phyloP scores from a whole-genome alignment of 176 grass and related monocot genomes.

The Oryza meridionalis region DNA sequence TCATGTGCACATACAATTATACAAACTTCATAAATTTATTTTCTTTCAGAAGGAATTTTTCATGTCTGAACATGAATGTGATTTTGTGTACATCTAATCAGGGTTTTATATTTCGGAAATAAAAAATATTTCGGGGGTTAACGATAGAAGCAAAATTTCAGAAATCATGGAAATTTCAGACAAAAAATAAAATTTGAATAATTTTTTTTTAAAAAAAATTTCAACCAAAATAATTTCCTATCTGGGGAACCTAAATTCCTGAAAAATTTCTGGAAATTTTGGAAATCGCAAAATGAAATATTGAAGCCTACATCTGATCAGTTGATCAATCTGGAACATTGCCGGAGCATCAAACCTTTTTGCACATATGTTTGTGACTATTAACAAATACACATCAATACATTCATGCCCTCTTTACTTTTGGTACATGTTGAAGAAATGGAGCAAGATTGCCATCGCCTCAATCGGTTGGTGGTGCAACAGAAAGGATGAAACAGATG shows the following conservation, averaged over 20 bases:
- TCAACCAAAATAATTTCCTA: too few relatives aligned
- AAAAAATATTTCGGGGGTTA: too few relatives aligned
- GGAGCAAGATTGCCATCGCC: conserved; percentile 35
- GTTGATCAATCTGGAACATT: not conserved
- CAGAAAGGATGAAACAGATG: conserved; percentile 21
- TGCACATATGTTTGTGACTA: not conserved
- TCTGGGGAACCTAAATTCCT: too few relatives aligned
- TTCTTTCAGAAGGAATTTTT: not conserved
- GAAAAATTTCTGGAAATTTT: too few relatives aligned
- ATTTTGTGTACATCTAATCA: not conserved
- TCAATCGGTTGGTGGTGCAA: conserved; percentile 39
- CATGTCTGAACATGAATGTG: not conserved
- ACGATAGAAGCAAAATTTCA: too few relatives aligned
- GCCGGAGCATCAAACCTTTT: not conserved
- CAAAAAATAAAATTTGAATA: too few relatives aligned
- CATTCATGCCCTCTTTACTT: not conserved
- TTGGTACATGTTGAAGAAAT: conserved; percentile 13
- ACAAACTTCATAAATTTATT: not conserved
- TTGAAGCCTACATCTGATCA: not conserved
- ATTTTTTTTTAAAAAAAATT: too few relatives aligned
- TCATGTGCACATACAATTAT: too few relatives aligned
- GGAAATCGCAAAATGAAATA: too few relatives aligned
- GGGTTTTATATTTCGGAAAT: not conserved
- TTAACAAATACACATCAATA: not conserved
- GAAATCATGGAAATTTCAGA: too few relatives aligned